Evolutionary conservation across 495 filamentous ascomycete species (phyloP).

Genomic region (Talaromyces thailandensis): DNA sequence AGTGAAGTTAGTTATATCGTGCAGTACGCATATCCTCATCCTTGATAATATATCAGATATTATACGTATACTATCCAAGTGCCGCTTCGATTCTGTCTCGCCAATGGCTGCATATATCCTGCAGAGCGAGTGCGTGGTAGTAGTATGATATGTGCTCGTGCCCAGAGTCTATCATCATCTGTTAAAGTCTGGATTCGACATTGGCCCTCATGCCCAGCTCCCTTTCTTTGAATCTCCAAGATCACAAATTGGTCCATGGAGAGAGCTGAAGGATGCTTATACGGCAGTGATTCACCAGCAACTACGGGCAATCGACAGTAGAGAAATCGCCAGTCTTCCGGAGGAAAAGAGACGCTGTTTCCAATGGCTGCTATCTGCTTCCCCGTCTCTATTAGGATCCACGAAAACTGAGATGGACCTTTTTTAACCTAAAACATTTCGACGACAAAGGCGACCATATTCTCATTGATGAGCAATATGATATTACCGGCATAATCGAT

Average conservation of each 20-base stretch:
- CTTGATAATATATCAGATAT: no score
- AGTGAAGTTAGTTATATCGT: no score
- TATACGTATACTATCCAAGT: not conserved
- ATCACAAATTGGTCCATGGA: slow-evolving; percentile 12
- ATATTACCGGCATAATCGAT: slow-evolving; percentile 30
- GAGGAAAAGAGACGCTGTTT: not conserved
- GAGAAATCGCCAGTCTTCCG: slow-evolving; percentile 11
- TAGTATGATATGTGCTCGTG: not conserved
- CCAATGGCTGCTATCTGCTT: slow-evolving; percentile 16
- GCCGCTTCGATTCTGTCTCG: not conserved
- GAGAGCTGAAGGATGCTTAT: slow-evolving; percentile 8
- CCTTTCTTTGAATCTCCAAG: slow-evolving; percentile 11
- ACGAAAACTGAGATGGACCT: not conserved
- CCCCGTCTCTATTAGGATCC: not conserved
- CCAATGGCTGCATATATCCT: not conserved
- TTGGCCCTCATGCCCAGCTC: slow-evolving; percentile 8
- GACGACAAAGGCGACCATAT: slow-evolving; percentile 36
- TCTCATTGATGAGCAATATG: slow-evolving; percentile 25
- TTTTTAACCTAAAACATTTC: slow-evolving; percentile 30
- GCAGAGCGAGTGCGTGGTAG: not conserved
- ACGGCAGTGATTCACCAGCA: slow-evolving; percentile 5
- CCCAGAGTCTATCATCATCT: slow-evolving; percentile 10
- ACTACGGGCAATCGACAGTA: slow-evolving; percentile 14
- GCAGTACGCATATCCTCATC: no score
- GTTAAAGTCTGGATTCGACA: slow-evolving; percentile 5